Evolutionary conservation across 306 rosid genomes (phyloP).

Genomic region (Lathyrus tuberosus): DNA sequence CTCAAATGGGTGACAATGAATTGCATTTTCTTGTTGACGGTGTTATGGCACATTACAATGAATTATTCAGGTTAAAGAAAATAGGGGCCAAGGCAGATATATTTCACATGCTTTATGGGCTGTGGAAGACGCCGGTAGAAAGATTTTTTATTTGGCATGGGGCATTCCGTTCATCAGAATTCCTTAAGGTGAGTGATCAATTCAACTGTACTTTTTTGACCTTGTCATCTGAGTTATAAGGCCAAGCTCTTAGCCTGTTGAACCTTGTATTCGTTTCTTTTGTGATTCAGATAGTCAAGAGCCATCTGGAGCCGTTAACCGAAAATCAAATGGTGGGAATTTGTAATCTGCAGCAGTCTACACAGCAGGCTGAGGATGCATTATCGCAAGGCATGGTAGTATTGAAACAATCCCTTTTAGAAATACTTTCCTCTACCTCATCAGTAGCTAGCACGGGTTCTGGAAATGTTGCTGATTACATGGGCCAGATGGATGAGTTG

Average conservation of each 20-base stretch:
- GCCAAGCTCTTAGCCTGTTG: background rate
- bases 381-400: slow-evolving; percentile 76
- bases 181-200: slow-evolving; percentile 61
- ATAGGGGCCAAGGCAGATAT: slow-evolving; percentile 73
- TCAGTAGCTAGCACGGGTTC: slow-evolving; percentile 40
- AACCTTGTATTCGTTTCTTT: background rate
- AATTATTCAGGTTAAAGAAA: slow-evolving; percentile 72
- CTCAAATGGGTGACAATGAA: slow-evolving; percentile 72
- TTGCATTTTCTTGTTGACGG: slow-evolving; percentile 68
- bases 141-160: slow-evolving; percentile 89
- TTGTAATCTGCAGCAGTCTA: slow-evolving; percentile 66
- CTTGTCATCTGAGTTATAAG: background rate
- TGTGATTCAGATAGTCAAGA: slow-evolving; percentile 61
- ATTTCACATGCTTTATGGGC: slow-evolving; percentile 74
- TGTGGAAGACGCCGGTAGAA: slow-evolving; percentile 85
- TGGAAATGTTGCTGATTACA: slow-evolving; percentile 78
- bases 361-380: slow-evolving; percentile 84
- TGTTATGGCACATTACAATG: slow-evolving; percentile 70
- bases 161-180: slow-evolving; percentile 82
- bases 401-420: slow-evolving; percentile 68
- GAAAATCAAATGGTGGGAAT: slow-evolving; percentile 78
- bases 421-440: slow-evolving; percentile 62
- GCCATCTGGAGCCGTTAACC: slow-evolving; percentile 83
- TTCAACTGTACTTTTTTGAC: background rate
- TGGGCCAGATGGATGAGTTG: slow-evolving; percentile 98